phyloP scores from a whole-genome alignment of 1,284 basidiomycete genomes.

The Erythrobasidium hasegawianum region DNA sequence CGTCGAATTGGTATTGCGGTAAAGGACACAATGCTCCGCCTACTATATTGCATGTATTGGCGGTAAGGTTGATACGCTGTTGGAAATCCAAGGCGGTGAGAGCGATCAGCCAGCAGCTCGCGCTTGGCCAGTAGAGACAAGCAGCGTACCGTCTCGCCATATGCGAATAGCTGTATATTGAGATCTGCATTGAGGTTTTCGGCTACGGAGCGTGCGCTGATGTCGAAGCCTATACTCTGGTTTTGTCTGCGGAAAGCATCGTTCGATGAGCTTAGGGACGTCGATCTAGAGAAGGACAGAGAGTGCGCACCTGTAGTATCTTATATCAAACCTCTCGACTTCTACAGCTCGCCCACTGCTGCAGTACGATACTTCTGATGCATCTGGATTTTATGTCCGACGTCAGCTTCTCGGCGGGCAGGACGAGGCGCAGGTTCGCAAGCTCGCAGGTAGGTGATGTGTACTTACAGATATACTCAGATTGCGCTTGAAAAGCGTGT shows the following conservation, averaged over 20 bases:
- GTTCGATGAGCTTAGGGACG: not conserved
- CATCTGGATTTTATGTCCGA: constrained; percentile 3
- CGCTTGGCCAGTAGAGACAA: constrained; percentile 51
- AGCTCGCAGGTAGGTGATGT: not conserved
- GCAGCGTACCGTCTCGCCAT: constrained; percentile 29
- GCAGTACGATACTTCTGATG: constrained; percentile 30
- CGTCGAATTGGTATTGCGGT: constrained; percentile 78
- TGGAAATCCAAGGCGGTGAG: constrained; percentile 68
- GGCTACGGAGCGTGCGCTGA: constrained; percentile 29
- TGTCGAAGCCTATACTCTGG: constrained; percentile 32
- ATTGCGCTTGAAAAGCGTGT: not conserved
- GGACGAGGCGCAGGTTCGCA: not conserved
- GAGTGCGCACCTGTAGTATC: constrained; percentile 29
- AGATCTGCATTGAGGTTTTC: constrained; percentile 34
- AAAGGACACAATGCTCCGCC: constrained; percentile 78
- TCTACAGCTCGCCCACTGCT: constrained; percentile 33
- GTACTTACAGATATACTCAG: constrained; percentile 6
- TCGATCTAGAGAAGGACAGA: not conserved
- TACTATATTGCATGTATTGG: constrained; percentile 68
- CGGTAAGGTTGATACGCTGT: constrained; percentile 61
- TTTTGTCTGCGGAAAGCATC: constrained; percentile 13
- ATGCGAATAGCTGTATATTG: constrained; percentile 30
- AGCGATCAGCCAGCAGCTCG: constrained; percentile 69
- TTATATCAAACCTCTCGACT: constrained; percentile 30
- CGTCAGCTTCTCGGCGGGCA: not conserved